Evolutionary conservation across 805 yeast species (phyloP).

Genomic region (Grigorovia yakushimaensis): DNA sequence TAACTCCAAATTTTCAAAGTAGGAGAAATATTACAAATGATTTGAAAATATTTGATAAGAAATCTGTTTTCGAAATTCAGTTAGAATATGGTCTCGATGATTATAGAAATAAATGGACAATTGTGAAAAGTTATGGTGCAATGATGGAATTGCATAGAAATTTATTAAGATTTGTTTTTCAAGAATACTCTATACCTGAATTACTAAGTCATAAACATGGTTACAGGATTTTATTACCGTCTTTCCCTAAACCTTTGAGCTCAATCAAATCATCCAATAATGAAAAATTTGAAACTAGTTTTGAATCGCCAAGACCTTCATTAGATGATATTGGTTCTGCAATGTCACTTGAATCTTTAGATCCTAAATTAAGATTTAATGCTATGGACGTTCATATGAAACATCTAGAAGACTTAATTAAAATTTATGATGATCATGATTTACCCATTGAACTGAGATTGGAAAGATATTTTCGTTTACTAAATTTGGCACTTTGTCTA

Average conservation of each 20-base stretch:
- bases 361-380: conserved; percentile 6
- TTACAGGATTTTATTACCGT: conserved; percentile 21
- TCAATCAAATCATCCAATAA: background rate
- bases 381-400: conserved; percentile 17
- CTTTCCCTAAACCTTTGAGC: conserved; percentile 16
- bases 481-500: conserved; percentile 51
- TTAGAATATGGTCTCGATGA: conserved; percentile 87
- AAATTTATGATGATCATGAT: conserved; percentile 17
- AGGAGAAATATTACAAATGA: conserved; percentile 30
- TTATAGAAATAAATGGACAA: conserved; percentile 68
- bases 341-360: conserved; percentile 1
- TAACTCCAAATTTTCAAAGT: background rate
- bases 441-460: conserved; percentile 32
- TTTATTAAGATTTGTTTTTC: conserved; percentile 36
- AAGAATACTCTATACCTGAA: conserved; percentile 29
- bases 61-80: conserved; percentile 43
- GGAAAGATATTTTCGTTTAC: conserved; percentile 56
- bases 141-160: conserved; percentile 61
- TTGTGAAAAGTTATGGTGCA: conserved; percentile 63
- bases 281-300: conserved; percentile 1
- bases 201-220: conserved; percentile 16
- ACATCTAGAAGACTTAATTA: conserved; percentile 23
- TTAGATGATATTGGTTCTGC: conserved; percentile 1
- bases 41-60: conserved; percentile 23
- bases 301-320: background rate